Base-by-base conservation (phyloP, 768 basidiomycete genomes). In the Pleurotus citrinopileatus region DNA sequence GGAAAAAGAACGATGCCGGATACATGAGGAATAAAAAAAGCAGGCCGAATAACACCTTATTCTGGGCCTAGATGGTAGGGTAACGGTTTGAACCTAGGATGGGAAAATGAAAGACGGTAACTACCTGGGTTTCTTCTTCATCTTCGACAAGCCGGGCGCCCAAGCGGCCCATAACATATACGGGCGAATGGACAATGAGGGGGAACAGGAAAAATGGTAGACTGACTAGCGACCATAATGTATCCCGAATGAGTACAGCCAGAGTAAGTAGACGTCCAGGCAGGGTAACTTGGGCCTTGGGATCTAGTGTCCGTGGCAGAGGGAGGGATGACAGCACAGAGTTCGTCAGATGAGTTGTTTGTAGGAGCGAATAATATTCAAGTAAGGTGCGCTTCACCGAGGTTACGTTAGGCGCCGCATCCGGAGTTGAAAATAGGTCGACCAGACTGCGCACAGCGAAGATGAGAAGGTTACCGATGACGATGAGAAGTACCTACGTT, bases 201-300 rank as follows among this genome's bases (percentile, higher is more conserved):
- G 96, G 96, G 44, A 97, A 68, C 54, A 92, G 64, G 74, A 97
- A 97, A 74, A 96, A 91, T 1, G 95, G 96, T 4, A 97, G 79
- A 12, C 83, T 85, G 47, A 89, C 64, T 23, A 91, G 70, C 29
- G 81, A 81, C 3, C 82, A 73, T 34, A 95, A 63, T 10, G 90
- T 84, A 63, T 95, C 92, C 22, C 87, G 83, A 60, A 94, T 64
- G 57, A 99, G 82, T 53, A 91, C 72, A 37, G 80, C 75, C 23
- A 98, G 75, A 9, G 95, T 94, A 53, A 80, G 78, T 55, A 98
- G 77, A 19, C 96, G 89, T 44, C 87, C 85, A 4, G 96, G 95
- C 22, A 95, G 76, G 1, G 89, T 77, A 12, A 84, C 80, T n/a
- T 83, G 77, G 29, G 75, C 77, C 48, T 78, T 80, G 2, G 95